Evolutionary conservation across 257 asterid species (phyloP), one percentile per base, ranked within the genome.

Genomic region (Lithospermum erythrorhizon): DNA sequence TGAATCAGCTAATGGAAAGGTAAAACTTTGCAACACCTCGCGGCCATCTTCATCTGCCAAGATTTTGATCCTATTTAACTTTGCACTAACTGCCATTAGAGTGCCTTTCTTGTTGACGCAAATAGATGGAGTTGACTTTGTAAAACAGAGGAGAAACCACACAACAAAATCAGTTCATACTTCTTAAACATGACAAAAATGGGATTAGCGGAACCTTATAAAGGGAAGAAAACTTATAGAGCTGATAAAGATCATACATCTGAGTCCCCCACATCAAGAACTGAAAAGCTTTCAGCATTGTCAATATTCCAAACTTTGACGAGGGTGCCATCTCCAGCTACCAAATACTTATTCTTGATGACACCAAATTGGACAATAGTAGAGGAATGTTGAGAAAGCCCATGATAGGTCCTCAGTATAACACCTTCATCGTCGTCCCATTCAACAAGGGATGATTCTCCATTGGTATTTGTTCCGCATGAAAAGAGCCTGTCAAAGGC

Each of bases 291-390:
- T 53, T 81, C 76, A 57, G 41, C 55, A 57, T 51, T 66, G 68
- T 83, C 83, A 57, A 83, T 59, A 54, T 87, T 81, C 96, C 96
- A 87, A 58, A 87, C 65, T 67, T 87, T 87, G 72, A 87, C 78
- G 62, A 68, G 60, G 61, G 79, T 81, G 41, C 74, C 80, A 63
- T 87, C 94, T 19, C 87, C 94, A 61, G 83, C 91, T 20, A 82
- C 89, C 71, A 87, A 65, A 65, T 70, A 79, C 45, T 66, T 72
- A 27, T 79, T 79, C 18, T 15, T 61, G 71, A 58, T 53, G 24
- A 80, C 73, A 63, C 81, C 84, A 23, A 87, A 85, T 37, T 55
- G 83, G 64, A 85, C 76, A 57, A 78, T 32, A 56, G 69, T 66
- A 3, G 70, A 71, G 53, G 78, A 71, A 65, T 47, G 25, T 65